Conservation (phyloP, 768 basidiomycete genomes). For the Lenzites betulinus region DNA sequence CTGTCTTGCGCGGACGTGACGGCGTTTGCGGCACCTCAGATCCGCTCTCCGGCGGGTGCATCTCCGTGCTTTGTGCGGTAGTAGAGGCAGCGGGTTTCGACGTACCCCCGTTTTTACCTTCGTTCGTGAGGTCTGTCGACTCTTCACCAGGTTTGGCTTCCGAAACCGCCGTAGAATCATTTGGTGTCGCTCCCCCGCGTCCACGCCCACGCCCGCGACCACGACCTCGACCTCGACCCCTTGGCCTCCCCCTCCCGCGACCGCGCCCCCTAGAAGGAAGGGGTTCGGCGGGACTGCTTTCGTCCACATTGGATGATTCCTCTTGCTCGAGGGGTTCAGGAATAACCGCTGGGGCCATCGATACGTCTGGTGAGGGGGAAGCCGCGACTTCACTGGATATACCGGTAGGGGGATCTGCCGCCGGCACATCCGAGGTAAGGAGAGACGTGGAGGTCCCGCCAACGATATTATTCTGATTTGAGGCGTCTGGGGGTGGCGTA, state of each 20-base stretch:
- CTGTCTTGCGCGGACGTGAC: not conserved
- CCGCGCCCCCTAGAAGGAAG: not conserved
- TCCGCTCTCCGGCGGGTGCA: not conserved
- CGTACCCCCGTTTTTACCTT: not conserved
- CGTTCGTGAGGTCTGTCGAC: not conserved
- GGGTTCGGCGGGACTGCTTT: not conserved
- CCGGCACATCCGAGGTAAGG: too few relatives aligned
- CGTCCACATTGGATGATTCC: not conserved
- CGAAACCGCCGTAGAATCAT: not conserved
- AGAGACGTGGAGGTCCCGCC: too few relatives aligned
- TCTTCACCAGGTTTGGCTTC: not conserved
- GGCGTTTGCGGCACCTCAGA: not conserved
- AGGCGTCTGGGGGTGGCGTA: too few relatives aligned
- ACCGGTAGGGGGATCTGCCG: too few relatives aligned
- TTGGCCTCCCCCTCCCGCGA: slow-evolving; percentile 4
- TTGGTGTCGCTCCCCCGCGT: not conserved
- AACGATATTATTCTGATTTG: too few relatives aligned
- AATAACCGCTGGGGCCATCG: not conserved
- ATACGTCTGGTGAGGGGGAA: too few relatives aligned
- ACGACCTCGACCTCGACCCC: not conserved
- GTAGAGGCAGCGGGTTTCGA: not conserved
- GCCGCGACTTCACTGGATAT: too few relatives aligned
- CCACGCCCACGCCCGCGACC: not conserved
- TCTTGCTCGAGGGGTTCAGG: too few relatives aligned
- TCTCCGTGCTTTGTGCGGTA: too few relatives aligned